Evolutionary conservation across 2,329 filamentous ascomycete species (phyloP).

Genomic region (Penicillium sp.): DNA sequence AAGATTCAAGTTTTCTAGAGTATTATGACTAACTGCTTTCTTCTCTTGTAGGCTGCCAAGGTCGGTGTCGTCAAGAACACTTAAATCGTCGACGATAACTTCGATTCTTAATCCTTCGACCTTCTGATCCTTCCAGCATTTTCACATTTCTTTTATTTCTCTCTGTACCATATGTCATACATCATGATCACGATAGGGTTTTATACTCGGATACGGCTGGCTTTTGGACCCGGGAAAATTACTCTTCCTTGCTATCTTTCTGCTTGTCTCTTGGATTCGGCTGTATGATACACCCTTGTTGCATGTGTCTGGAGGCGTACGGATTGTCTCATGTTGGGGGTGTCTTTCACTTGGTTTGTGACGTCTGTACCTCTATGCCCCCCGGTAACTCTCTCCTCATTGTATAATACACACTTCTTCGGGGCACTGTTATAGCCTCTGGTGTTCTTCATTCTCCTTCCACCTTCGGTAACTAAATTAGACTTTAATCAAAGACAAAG

Average conservation of each 20-base stretch:
- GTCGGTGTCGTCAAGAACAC: conserved; percentile 91
- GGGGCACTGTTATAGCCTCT: conserved; percentile 8
- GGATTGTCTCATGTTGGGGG: conserved; percentile 28
- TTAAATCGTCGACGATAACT: conserved; percentile 27
- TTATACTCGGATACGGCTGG: conserved; percentile 22
- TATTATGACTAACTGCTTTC: conserved; percentile 9
- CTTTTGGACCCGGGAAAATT: conserved; percentile 22
- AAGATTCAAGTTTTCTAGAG: not conserved
- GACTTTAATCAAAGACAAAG: not conserved
- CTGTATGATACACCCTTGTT: conserved; percentile 36
- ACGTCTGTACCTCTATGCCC: conserved; percentile 16
- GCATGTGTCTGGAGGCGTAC: conserved; percentile 31
- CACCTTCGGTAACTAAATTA: not conserved
- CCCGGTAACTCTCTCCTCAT: conserved; percentile 29
- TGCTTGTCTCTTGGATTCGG: conserved; percentile 29
- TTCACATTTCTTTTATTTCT: conserved; percentile 13
- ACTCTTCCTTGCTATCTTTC: conserved; percentile 20
- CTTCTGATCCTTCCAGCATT: conserved; percentile 2
- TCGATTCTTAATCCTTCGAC: conserved; percentile 5
- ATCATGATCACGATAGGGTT: conserved; percentile 28
- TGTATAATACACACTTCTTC: conserved; percentile 32
- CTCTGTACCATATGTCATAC: conserved; percentile 38
- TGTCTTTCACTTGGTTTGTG: conserved; percentile 19
- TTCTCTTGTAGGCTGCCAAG: conserved; percentile 66
- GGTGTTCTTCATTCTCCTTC: conserved; percentile 14